Conservation (phyloP, 331 rosid genomes). For the Ulmus americana region DNA sequence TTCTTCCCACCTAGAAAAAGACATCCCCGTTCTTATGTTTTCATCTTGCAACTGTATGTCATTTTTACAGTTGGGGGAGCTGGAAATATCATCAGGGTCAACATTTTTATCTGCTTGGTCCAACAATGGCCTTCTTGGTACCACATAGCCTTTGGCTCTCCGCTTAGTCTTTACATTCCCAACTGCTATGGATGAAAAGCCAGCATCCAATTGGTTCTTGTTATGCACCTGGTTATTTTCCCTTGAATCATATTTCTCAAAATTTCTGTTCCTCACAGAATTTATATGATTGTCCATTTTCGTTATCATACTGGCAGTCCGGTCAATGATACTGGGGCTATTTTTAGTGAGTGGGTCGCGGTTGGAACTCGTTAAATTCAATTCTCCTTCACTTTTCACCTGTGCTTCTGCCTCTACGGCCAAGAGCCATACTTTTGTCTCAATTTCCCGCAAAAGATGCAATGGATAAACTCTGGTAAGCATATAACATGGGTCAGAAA, state of each 20-base stretch:
- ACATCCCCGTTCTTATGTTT: slow-evolving; percentile 56
- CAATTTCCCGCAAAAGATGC: slow-evolving; percentile 92
- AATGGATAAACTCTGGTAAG: slow-evolving; percentile 69
- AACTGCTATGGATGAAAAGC: slow-evolving; percentile 46
- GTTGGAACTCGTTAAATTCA: slow-evolving; percentile 45
- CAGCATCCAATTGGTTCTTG: slow-evolving; percentile 58
- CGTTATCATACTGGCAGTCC: slow-evolving; percentile 75
- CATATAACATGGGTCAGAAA: slow-evolving; percentile 30
- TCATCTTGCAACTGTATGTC: slow-evolving; percentile 66
- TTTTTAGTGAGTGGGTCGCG: slow-evolving; percentile 49
- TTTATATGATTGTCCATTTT: slow-evolving; percentile 88
- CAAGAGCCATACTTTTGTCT: slow-evolving; percentile 93
- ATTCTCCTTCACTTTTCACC: slow-evolving; percentile 78
- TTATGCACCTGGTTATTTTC: slow-evolving; percentile 49
- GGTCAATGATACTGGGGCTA: slow-evolving; percentile 75
- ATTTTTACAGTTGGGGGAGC: slow-evolving; percentile 43
- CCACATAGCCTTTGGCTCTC: slow-evolving; percentile 69
- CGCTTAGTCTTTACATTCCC: slow-evolving; percentile 73
- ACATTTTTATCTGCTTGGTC: slow-evolving; percentile 52
- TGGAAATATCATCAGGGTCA: slow-evolving; percentile 59
- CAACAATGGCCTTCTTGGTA: slow-evolving; percentile 48
- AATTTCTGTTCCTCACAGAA: slow-evolving; percentile 45
- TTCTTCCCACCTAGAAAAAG: slow-evolving; percentile 91
- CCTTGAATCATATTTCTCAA: slow-evolving; percentile 61
- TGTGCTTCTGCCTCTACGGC: slow-evolving; percentile 93